Evolutionary conservation across 2,329 filamentous ascomycete species (phyloP).

Genomic region (Sclerotinia subarctica): DNA sequence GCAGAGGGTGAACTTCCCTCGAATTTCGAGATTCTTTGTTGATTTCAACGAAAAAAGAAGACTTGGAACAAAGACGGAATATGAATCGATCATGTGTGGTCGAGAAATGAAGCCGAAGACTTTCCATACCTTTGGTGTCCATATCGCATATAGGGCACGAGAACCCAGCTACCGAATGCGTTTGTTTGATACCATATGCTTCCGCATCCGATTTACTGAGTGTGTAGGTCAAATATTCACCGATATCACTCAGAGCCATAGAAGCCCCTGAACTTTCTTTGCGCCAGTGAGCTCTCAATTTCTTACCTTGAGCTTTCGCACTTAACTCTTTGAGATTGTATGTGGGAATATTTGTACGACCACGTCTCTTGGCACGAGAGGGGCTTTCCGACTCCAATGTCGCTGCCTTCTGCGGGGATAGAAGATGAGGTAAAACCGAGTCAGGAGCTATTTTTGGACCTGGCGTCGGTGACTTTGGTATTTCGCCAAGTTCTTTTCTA

Average conservation of each 20-base stretch:
- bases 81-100: constrained; percentile 32
- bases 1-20: constrained; percentile 38
- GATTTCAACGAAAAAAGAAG: constrained; percentile 42
- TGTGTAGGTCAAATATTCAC: constrained; percentile 29
- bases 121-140: constrained; percentile 24
- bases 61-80: constrained; percentile 40
- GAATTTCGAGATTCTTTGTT: constrained; percentile 27
- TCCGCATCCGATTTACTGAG: constrained; percentile 30
- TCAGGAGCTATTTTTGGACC: background rate
- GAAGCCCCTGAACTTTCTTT: constrained; percentile 31
- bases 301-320: constrained; percentile 54
- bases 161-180: constrained; percentile 28
- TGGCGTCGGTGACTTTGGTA: background rate
- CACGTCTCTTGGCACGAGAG: constrained; percentile 29
- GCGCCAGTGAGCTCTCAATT: constrained; percentile 45
- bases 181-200: constrained; percentile 27
- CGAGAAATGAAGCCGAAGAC: constrained; percentile 31
- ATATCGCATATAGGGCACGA: constrained; percentile 33
- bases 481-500: background rate
- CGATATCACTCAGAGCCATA: constrained; percentile 28
- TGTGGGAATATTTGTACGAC: constrained; percentile 34
- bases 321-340: constrained; percentile 61
- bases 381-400: constrained; percentile 23
- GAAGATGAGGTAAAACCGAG: background rate
- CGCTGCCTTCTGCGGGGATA: constrained; percentile 21